Base-by-base conservation (phyloP, 768 basidiomycete genomes). In the Mycena floridula region DNA sequence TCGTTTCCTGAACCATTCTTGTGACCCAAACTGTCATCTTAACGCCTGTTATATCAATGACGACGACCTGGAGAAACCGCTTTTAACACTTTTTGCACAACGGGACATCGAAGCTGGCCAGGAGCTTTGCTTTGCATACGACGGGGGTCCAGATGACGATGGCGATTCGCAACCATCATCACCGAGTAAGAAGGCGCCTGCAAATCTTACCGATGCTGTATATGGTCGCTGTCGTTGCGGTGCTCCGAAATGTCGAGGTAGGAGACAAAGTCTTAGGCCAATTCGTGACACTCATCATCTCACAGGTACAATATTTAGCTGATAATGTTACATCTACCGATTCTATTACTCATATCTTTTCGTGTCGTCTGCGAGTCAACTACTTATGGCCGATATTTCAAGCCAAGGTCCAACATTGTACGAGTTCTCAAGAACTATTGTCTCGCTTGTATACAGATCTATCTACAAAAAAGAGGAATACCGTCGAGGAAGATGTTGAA, bases 1-100 rank as follows among this genome's bases (percentile, higher is more conserved):
- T n/a, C 78, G 92, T 25, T 95, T 89, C 55, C 63, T 94, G 90
- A 96, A 95, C 51, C 91, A 96, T 52, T 90, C 86, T 15, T 95
- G 93, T 54, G 83, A 90, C 45, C 92, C 92, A 0, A 96, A 95
- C 57, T 82, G 84, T 50, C 58, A 59, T 5, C 73, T 92, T 18
- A 72, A 73, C n/a, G 70, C 87, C 0, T 82, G 77, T 37, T 88
- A 92, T 53, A 81, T 89, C 61, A 83, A 90, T 52, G 89, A 91
- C 42, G 73, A 76, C 11, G 77, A 89, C 51, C 54, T 84, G 13
- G 67, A 79, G 9, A 88, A 85, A 55, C 87, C 88, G 0, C 58
- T 84, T 11, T 56, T 91, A 7, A 67, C 77, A 0, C 66, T 89
- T 9, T 92, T 89, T 59, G 78, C 89, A 2, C 62, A 49, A 30